A percentile compares a stretch with the other conserved stretches of the same genome.
Evolutionary conservation across 495 filamentous ascomycete genomes (phyloP).

Genomic region (Aspergillus leporis): DNA sequence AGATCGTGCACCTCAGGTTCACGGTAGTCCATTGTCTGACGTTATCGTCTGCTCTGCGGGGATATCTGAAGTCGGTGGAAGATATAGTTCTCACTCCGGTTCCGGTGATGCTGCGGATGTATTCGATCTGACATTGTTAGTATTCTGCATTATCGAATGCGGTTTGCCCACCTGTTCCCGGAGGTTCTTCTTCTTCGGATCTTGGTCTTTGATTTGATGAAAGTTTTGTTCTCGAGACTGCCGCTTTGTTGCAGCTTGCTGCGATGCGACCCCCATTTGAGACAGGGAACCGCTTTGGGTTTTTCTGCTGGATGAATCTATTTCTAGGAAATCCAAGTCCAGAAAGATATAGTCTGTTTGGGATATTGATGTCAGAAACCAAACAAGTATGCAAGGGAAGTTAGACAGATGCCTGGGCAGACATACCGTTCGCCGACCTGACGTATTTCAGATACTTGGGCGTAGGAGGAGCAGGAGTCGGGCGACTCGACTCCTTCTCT

Average conservation of each 20-base stretch:
- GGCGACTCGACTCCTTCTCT: slow-evolving; percentile 2
- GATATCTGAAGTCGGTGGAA: background rate
- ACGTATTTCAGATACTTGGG: slow-evolving; percentile 16
- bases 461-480: background rate
- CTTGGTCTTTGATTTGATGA: background rate
- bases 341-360: slow-evolving; percentile 18
- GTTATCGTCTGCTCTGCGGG: slow-evolving; percentile 11
- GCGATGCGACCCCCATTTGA: background rate
- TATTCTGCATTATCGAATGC: background rate
- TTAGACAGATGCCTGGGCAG: background rate
- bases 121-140: slow-evolving; percentile 8
- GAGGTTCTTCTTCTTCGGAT: background rate
- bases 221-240: background rate
- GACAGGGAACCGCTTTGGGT: slow-evolving; percentile 1
- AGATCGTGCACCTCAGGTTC: slow-evolving; percentile 24
- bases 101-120: slow-evolving; percentile 20
- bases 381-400: background rate
- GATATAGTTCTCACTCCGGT: slow-evolving; percentile 12
- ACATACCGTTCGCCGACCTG: slow-evolving; percentile 18
- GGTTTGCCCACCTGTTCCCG: slow-evolving; percentile 15
- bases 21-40: slow-evolving; percentile 17
- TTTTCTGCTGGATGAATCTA: slow-evolving; percentile 1
- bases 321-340: slow-evolving; percentile 15
- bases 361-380: slow-evolving; percentile 1
- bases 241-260: background rate